phyloP scores from a whole-genome alignment of 1,284 basidiomycete species.

The Sparassis latifolia region DNA sequence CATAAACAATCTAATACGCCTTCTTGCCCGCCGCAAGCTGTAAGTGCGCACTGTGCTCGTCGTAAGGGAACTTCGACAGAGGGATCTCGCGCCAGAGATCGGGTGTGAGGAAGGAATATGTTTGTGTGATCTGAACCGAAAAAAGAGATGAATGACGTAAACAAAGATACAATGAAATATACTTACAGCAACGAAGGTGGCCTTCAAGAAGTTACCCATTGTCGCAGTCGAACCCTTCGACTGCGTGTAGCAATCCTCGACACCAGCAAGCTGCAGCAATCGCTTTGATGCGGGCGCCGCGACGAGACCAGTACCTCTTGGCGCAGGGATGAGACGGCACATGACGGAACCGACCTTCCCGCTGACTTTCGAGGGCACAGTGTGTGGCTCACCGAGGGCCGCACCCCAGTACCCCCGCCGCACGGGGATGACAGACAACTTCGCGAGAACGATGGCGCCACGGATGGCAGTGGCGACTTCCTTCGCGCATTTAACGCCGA shows the following conservation, averaged over 20 bases:
- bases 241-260: constrained; percentile 94
- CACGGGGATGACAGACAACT: constrained; percentile 93
- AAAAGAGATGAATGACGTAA: too few species aligned
- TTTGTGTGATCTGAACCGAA: constrained; percentile 80
- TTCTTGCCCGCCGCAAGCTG: constrained; percentile 80
- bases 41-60: constrained; percentile 90
- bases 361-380: constrained; percentile 96
- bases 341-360: constrained; percentile 99
- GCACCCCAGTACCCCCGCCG: constrained; percentile 99
- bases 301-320: constrained; percentile 98
- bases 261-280: constrained; percentile 94
- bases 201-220: constrained; percentile 99
- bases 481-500: constrained; percentile 99
- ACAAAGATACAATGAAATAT: background rate
- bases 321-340: constrained; percentile 98
- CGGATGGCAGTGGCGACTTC: constrained; percentile 99
- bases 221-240: constrained; percentile 97
- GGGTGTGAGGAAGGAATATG: constrained; percentile 95
- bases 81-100: constrained; percentile 97
- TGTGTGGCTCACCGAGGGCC: constrained; percentile 97
- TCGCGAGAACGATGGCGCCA: constrained; percentile 96
- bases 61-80: constrained; percentile 84
- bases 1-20: constrained; percentile 54
- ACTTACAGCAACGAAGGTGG: constrained; percentile 90
- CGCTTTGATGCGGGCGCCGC: constrained; percentile 97